Evolutionary conservation across 2,329 filamentous ascomycete species (phyloP).

Genomic region (Fusarium aywerte): DNA sequence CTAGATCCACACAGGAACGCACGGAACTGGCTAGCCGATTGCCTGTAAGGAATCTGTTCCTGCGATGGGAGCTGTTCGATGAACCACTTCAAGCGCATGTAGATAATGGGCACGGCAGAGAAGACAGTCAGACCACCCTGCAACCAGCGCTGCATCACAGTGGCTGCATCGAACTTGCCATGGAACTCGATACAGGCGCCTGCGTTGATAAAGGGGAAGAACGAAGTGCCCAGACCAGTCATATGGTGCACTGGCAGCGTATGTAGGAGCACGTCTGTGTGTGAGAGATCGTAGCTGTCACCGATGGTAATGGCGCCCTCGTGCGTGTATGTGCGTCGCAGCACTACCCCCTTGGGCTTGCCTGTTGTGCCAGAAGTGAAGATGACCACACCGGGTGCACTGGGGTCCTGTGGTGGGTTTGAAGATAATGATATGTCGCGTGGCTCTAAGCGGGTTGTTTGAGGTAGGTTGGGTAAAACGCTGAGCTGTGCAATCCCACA

Average conservation of each 20-base stretch:
- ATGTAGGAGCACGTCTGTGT: background rate
- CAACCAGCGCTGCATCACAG: background rate
- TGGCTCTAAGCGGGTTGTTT: background rate
- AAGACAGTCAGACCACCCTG: background rate
- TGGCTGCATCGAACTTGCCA: background rate
- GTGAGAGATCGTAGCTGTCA: background rate
- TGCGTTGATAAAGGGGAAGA: background rate
- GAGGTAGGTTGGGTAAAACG: background rate
- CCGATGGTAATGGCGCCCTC: background rate
- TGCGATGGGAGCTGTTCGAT: background rate
- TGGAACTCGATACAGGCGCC: conserved; percentile 1
- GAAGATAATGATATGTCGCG: background rate
- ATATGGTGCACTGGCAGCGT: background rate
- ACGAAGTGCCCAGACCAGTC: background rate
- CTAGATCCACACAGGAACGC: background rate
- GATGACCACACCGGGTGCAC: background rate
- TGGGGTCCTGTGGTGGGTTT: background rate
- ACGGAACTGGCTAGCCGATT: background rate
- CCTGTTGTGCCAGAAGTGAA: conserved; percentile 1
- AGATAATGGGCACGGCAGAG: background rate
- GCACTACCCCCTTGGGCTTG: background rate
- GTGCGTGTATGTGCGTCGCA: background rate
- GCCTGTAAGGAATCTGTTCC: background rate
- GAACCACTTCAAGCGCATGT: background rate
- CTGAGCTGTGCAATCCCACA: background rate